Base-by-base conservation (phyloP, 169 alveolate genomes). In the Cryptosporidium muris region DNA sequence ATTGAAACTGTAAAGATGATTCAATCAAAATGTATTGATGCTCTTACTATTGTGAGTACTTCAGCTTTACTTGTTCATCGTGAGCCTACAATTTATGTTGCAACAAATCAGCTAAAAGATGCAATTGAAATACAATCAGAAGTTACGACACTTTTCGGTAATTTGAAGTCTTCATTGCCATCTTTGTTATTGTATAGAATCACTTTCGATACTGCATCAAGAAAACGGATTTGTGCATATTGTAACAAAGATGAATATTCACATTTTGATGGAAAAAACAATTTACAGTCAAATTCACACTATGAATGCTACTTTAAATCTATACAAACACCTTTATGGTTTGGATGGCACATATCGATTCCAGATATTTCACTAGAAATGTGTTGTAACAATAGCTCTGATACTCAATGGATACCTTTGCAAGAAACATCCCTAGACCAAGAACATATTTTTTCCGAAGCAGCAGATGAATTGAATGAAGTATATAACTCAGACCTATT, bases 21-120 rank as follows among this genome's bases (percentile, higher is more conserved):
- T 36, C 85, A 74, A 14, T 74, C 85, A 25, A 74, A 74, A 48
- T 74, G 66, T 51, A 60, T 74, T 36, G 85, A 74, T 2, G 43
- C 67, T 2, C 37, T 74, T 16, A 58, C 85, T 45, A 54, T 74
- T 11, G n/a, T 74, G 43, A 74, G 85, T 52, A 74, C 48, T 47
- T 36, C 58, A 25, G 45, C 60, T 49, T 68, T 58, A 14, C 25
- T 25, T 25, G 25, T 0, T 25, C 25, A 25, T 25, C 25, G 25
- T 25, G 25, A 25, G 25, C 80, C 48, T 25, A 25, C 25, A 25
- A 25, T 25, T 25, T 25, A 25, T 25, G 25, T 25, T 25, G 25
- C 25, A 25, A 25, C 25, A 25, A 25, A 25, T 25, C 25, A 25
- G 25, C 25, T 25, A 0, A 25, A 25, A 25, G 25, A 25, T 25